Evolutionary conservation across 73 alveolate species (phyloP).

Genomic region (Paramecium primaurelia): DNA sequence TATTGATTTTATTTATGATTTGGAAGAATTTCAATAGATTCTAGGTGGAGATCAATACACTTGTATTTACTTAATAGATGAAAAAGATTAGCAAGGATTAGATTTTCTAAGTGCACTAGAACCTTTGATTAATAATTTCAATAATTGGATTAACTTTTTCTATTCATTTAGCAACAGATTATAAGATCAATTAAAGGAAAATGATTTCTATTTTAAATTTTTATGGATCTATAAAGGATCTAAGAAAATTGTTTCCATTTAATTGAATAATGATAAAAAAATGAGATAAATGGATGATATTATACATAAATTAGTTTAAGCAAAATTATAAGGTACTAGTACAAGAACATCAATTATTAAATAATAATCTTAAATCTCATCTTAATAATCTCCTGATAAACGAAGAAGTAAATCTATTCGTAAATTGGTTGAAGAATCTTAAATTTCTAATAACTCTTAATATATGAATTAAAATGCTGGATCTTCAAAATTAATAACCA

Average conservation of each 20-base stretch:
- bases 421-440: constrained; percentile 20
- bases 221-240: constrained; percentile 25
- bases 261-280: constrained; percentile 19
- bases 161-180: not conserved
- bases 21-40: not conserved
- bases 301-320: constrained; percentile 1
- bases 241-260: not conserved
- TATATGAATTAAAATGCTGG: not conserved
- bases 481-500: not conserved
- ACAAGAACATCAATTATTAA: not conserved
- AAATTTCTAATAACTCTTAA: not conserved
- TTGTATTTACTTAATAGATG: constrained; percentile 1
- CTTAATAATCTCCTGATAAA: not conserved
- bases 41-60: constrained; percentile 7
- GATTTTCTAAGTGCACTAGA: constrained; percentile 14
- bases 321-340: not conserved
- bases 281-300: constrained; percentile 46
- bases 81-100: not conserved
- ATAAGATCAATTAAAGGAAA: not conserved
- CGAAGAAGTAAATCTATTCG: constrained; percentile 26
- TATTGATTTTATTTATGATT: constrained; percentile 32
- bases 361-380: not conserved
- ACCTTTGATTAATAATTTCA: not conserved
- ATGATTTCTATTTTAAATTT: not conserved
- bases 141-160: constrained; percentile 26